These are phyloP conservation scores for Aegilops speltoides DNA, from an alignment of 176 grass and related monocot species.

Conservation along the genomic window DNA sequence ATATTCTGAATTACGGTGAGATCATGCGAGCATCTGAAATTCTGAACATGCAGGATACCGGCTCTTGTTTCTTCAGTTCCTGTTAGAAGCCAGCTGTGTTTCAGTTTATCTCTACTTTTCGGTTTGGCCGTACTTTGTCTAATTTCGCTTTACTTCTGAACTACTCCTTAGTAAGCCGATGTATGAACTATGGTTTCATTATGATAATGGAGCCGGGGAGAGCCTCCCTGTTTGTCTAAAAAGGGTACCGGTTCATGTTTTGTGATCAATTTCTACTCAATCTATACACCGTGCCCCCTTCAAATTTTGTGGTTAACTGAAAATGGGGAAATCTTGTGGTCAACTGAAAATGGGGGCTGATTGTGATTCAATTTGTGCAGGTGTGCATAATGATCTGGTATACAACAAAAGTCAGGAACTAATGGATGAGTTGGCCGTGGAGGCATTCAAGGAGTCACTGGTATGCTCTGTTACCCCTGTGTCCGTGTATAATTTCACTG, in stretches of 20 bases:
- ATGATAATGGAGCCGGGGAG: too few species aligned
- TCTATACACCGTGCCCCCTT: too few species aligned
- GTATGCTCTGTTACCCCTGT: constrained; percentile 29
- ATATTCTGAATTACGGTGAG: not conserved
- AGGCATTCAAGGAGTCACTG: constrained; percentile 65
- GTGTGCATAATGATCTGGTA: constrained; percentile 74
- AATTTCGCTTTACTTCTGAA: too few species aligned
- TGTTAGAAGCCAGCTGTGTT: too few species aligned
- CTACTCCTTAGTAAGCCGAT: too few species aligned
- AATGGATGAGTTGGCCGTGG: constrained; percentile 66
- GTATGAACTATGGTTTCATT: too few species aligned
- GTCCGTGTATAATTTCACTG: not conserved
- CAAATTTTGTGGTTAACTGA: not conserved
- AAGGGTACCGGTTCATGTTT: not conserved
- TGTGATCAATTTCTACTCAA: not conserved
- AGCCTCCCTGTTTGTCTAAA: too few species aligned
- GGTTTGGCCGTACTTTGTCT: too few species aligned
- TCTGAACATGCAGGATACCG: not conserved
- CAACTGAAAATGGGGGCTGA: constrained; percentile 1
- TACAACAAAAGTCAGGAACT: constrained; percentile 60
- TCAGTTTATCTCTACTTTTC: too few species aligned
- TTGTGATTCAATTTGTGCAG: constrained; percentile 27
- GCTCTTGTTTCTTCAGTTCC: not conserved
- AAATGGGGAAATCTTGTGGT: not conserved
- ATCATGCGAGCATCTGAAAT: not conserved